phyloP scores from a whole-genome alignment of 1,139 yeast genomes.

The Lodderomyces oxycetoniae region DNA sequence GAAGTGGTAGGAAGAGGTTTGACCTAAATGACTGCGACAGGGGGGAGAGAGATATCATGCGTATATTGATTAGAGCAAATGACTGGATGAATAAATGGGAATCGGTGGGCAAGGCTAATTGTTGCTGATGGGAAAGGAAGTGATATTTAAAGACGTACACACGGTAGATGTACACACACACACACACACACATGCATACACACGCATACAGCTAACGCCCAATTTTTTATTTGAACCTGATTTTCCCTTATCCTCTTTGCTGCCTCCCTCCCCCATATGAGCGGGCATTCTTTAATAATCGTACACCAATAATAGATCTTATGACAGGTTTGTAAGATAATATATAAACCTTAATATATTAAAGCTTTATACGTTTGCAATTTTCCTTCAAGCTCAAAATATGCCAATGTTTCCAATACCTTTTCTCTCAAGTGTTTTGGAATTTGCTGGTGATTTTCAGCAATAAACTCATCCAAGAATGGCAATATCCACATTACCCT shows the following conservation, averaged over 20 bases:
- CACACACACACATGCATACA: neutral
- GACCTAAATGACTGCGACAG: too few relatives aligned
- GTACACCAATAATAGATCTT: neutral
- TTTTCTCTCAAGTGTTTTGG: conserved; percentile 12
- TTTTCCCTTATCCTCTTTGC: too few relatives aligned
- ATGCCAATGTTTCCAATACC: conserved; percentile 17
- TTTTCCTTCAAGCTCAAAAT: conserved; percentile 26
- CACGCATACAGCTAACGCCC: neutral
- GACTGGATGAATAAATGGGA: conserved; percentile 4
- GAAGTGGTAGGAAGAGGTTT: too few relatives aligned
- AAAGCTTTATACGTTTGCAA: conserved; percentile 17
- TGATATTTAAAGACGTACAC: too few relatives aligned
- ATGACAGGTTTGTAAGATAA: neutral
- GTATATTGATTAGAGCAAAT: neutral
- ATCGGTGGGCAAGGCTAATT: neutral
- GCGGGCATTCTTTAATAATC: neutral
- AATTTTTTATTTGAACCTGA: too few relatives aligned
- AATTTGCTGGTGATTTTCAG: conserved; percentile 1
- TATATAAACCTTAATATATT: neutral
- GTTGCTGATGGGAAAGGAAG: conserved; percentile 3
- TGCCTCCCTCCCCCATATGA: too few relatives aligned
- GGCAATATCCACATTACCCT: conserved; percentile 39
- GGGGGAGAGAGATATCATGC: too few relatives aligned
- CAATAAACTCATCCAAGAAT: conserved; percentile 29
- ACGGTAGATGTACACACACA: neutral